These are phyloP conservation scores for Melaleuca alternifolia DNA, from an alignment of 345 rosid species.

Conservation along the genomic window DNA sequence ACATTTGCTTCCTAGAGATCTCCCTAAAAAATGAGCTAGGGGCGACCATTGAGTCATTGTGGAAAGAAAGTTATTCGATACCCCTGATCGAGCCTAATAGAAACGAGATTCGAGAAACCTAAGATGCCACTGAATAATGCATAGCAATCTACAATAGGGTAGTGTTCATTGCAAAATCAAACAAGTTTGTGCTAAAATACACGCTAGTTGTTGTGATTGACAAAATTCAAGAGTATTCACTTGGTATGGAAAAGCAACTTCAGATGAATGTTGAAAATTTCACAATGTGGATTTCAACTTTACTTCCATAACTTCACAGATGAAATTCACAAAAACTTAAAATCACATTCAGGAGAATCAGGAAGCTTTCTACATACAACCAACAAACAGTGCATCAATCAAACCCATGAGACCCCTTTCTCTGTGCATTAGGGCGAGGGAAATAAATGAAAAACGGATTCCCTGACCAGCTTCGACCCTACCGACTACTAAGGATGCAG, in stretches of 20 bases:
- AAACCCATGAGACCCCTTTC: not conserved
- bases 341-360: not conserved
- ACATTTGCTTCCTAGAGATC: not conserved
- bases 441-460: conserved; percentile 1
- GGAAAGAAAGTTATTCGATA: not conserved
- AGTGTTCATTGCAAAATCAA: too few relatives aligned
- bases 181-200: too few relatives aligned
- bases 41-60: not conserved
- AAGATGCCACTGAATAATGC: not conserved
- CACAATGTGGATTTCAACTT: too few relatives aligned
- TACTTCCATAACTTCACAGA: not conserved
- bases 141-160: too few relatives aligned
- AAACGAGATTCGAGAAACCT: not conserved
- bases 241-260: not conserved
- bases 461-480: conserved; percentile 1
- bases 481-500: not conserved
- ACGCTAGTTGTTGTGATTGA: too few relatives aligned
- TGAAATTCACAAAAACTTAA: not conserved
- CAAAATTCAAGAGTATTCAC: too few relatives aligned
- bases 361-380: not conserved
- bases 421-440: not conserved
- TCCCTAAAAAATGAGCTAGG: not conserved
- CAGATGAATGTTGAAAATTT: not conserved
- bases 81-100: not conserved
- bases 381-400: not conserved